Evolutionary conservation across 768 basidiomycete genomes (phyloP).

Genomic region (Leccinellum rugosiceps): DNA sequence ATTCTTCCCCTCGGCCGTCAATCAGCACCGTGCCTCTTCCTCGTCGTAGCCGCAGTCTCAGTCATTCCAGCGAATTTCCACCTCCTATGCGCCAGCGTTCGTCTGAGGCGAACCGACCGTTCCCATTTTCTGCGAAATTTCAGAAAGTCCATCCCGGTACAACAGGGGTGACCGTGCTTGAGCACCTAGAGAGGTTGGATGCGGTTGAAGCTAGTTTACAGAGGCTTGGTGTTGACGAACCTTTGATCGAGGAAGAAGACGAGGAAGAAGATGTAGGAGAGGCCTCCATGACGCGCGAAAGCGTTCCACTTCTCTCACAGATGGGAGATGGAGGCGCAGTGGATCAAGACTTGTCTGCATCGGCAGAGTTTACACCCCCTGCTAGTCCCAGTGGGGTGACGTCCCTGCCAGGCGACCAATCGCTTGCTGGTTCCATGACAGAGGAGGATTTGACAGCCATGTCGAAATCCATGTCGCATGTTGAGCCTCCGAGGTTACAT

Average conservation of each 20-base stretch:
- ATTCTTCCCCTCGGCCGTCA: conserved; percentile 57
- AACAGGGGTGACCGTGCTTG: conserved; percentile 81
- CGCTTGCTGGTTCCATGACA: conserved; percentile 51
- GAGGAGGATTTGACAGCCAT: conserved; percentile 72
- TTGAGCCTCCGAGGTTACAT: conserved; percentile 47
- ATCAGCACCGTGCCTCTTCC: conserved; percentile 60
- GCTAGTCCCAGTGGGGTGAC: conserved; percentile 50
- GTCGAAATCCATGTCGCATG: conserved; percentile 75
- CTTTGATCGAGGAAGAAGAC: conserved; percentile 47
- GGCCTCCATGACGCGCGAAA: conserved; percentile 28
- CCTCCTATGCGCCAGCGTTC: conserved; percentile 65
- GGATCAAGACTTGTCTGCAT: conserved; percentile 27
- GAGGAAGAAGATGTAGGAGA: conserved; percentile 65
- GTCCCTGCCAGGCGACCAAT: conserved; percentile 54
- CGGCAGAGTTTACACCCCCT: conserved; percentile 52
- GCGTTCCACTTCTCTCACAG: conserved; percentile 24
- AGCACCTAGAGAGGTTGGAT: conserved; percentile 82
- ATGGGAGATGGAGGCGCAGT: conserved; percentile 25
- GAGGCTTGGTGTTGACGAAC: conserved; percentile 62
- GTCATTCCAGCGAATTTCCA: conserved; percentile 64
- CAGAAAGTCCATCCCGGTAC: conserved; percentile 81
- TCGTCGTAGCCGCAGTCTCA: conserved; percentile 54
- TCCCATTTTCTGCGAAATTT: conserved; percentile 83
- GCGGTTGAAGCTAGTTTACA: conserved; percentile 77
- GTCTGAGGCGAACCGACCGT: conserved; percentile 65